phyloP scores from a whole-genome alignment of 2,329 filamentous ascomycete species.

The Penicillium crustosum region DNA sequence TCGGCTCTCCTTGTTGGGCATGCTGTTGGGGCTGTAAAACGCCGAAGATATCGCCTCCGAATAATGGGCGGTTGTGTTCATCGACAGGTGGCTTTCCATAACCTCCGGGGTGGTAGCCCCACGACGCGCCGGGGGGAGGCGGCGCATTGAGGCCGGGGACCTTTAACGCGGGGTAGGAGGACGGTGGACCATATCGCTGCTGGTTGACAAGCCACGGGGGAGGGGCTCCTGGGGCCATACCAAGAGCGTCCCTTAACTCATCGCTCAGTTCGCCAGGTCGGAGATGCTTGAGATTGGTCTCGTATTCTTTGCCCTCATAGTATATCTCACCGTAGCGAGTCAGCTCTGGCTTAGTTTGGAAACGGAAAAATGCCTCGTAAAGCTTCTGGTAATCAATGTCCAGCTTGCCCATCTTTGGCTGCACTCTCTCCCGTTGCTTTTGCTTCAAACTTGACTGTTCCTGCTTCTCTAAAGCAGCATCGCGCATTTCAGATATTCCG shows the following conservation, averaged over 20 bases:
- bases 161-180: slow-evolving; percentile 92
- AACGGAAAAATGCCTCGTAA: slow-evolving; percentile 97
- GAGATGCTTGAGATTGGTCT: slow-evolving; percentile 89
- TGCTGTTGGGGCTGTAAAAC: slow-evolving; percentile 64
- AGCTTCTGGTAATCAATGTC: slow-evolving; percentile 99
- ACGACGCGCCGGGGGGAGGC: slow-evolving; percentile 80
- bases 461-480: slow-evolving; percentile 93
- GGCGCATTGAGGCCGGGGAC: slow-evolving; percentile 93
- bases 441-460: slow-evolving; percentile 89
- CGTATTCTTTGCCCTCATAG: slow-evolving; percentile 97
- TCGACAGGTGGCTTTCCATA: slow-evolving; percentile 96
- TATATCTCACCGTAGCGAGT: slow-evolving; percentile 98
- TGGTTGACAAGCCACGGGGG: slow-evolving; percentile 98
- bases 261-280: slow-evolving; percentile 88
- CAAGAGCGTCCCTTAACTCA: slow-evolving; percentile 84
- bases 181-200: slow-evolving; percentile 88
- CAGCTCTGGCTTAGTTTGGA: slow-evolving; percentile 91
- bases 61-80: slow-evolving; percentile 86
- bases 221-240: slow-evolving; percentile 87
- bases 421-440: slow-evolving; percentile 90
- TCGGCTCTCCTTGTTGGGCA: slow-evolving; percentile 68
- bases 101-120: slow-evolving; percentile 93
- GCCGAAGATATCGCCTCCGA: slow-evolving; percentile 93
- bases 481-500: slow-evolving; percentile 96
- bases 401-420: slow-evolving; percentile 93